phyloP scores from a whole-genome alignment of 2,329 filamentous ascomycete genomes.

The Microsporum canis region DNA sequence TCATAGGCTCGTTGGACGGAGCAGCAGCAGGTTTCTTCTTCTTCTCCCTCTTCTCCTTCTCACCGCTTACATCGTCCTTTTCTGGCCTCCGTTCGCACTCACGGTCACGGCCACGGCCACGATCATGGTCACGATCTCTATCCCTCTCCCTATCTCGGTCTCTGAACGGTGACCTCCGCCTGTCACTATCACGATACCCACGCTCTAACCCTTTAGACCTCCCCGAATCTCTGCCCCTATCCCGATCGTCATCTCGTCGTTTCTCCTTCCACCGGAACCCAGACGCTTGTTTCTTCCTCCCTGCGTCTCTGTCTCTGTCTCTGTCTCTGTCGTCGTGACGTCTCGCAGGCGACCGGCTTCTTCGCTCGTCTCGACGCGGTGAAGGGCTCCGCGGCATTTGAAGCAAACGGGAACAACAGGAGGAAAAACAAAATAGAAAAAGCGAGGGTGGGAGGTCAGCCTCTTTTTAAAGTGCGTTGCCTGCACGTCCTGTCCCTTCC shows the following conservation, averaged over 20 bases:
- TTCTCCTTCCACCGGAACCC: slow-evolving; percentile 42
- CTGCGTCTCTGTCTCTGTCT: slow-evolving; percentile 25
- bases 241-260: slow-evolving; percentile 36
- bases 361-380: slow-evolving; percentile 16
- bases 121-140: slow-evolving; percentile 21
- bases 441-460: not conserved
- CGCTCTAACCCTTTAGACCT: slow-evolving; percentile 41
- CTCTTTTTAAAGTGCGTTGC: not conserved
- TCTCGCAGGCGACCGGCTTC: slow-evolving; percentile 35
- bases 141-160: slow-evolving; percentile 16
- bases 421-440: not conserved
- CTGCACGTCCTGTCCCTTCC: not conserved
- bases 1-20: slow-evolving; percentile 61
- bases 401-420: not conserved
- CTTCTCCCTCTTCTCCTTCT: slow-evolving; percentile 30
- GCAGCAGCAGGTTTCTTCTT: slow-evolving; percentile 27
- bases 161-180: slow-evolving; percentile 8
- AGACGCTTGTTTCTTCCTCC: slow-evolving; percentile 15
- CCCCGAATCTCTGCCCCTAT: slow-evolving; percentile 25
- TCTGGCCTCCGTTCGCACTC: slow-evolving; percentile 20
- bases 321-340: slow-evolving; percentile 17
- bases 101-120: slow-evolving; percentile 16
- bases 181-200: slow-evolving; percentile 37
- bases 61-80: slow-evolving; percentile 17
- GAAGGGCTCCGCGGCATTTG: slow-evolving; percentile 11